phyloP scores from a whole-genome alignment of 345 rosid genomes.

The Euphorbia lathyris region DNA sequence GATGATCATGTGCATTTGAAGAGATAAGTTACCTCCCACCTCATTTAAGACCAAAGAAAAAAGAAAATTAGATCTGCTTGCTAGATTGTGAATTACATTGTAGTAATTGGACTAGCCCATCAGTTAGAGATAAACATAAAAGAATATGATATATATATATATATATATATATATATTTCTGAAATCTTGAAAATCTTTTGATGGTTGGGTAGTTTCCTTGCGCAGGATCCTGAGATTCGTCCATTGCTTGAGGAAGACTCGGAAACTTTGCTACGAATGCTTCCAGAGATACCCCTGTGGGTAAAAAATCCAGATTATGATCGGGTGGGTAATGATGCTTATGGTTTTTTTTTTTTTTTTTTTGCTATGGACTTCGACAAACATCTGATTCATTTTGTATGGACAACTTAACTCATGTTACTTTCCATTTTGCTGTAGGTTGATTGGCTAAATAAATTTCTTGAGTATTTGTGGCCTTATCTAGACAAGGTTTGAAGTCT shows the following conservation, averaged over 20 bases:
- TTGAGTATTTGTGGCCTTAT: slow-evolving; percentile 86
- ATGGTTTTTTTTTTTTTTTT: not conserved
- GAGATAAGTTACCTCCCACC: not conserved
- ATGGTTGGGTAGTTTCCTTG: slow-evolving; percentile 13
- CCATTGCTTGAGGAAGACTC: slow-evolving; percentile 74
- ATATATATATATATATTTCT: too few species aligned
- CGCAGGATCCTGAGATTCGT: slow-evolving; percentile 67
- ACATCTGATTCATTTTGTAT: not conserved
- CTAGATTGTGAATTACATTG: not conserved
- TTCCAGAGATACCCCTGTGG: slow-evolving; percentile 95
- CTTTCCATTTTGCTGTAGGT: slow-evolving; percentile 40
- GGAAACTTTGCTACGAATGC: slow-evolving; percentile 66
- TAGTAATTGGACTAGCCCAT: not conserved
- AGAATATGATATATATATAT: too few species aligned
- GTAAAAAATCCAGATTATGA: slow-evolving; percentile 90
- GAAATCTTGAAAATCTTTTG: not conserved
- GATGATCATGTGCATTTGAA: not conserved
- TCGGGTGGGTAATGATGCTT: slow-evolving; percentile 51
- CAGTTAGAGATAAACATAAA: not conserved
- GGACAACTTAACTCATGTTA: not conserved
- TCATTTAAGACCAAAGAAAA: not conserved
- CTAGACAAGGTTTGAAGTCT: slow-evolving; percentile 77
- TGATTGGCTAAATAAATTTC: slow-evolving; percentile 87
- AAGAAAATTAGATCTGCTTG: not conserved
- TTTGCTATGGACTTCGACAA: not conserved